Percentiles rank a stretch among this genome's conserved stretches.
These are phyloP conservation scores for Pyrus bretschneideri DNA, from an alignment of 306 rosid genomes.

Conservation along the genomic window DNA sequence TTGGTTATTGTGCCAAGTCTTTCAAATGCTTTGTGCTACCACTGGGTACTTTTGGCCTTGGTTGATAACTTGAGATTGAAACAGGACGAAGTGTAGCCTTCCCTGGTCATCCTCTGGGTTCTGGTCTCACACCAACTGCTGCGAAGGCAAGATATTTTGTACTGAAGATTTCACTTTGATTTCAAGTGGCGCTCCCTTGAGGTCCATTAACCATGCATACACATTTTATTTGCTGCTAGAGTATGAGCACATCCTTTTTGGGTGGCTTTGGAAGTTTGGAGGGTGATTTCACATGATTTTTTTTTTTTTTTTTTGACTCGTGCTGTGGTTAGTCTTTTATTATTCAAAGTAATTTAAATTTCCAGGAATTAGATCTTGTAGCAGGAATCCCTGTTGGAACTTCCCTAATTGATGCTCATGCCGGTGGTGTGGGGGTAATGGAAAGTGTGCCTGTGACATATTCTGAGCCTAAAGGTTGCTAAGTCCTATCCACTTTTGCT, in stretches of 20 bases:
- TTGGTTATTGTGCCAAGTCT: background rate
- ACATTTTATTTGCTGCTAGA: slow-evolving; percentile 25
- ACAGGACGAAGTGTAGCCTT: slow-evolving; percentile 99
- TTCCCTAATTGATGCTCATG: slow-evolving; percentile 93
- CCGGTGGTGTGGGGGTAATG: slow-evolving; percentile 95
- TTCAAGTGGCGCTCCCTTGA: slow-evolving; percentile 42
- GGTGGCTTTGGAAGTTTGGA: slow-evolving; percentile 25
- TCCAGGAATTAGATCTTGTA: slow-evolving; percentile 87
- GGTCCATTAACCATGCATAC: slow-evolving; percentile 26
- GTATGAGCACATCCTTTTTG: slow-evolving; percentile 1
- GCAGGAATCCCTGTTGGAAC: slow-evolving; percentile 94
- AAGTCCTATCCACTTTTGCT: slow-evolving; percentile 1
- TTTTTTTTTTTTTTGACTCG: background rate
- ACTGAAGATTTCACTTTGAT: slow-evolving; percentile 41
- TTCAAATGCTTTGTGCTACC: background rate
- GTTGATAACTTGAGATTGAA: slow-evolving; percentile 30
- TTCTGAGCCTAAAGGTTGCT: slow-evolving; percentile 50
- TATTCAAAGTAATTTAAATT: slow-evolving; percentile 20
- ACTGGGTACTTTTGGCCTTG: slow-evolving; percentile 20
- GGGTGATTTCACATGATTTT: slow-evolving; percentile 26
- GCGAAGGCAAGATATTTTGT: slow-evolving; percentile 75
- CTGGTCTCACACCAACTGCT: slow-evolving; percentile 83
- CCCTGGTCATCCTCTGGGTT: slow-evolving; percentile 96
- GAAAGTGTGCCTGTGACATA: slow-evolving; percentile 61
- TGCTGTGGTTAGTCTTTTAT: slow-evolving; percentile 4